Percentiles rank a stretch among this genome's conserved stretches.
These are phyloP conservation scores for Setaria viridis DNA, from an alignment of 202 grass and related monocot species.

Conservation along the genomic window DNA sequence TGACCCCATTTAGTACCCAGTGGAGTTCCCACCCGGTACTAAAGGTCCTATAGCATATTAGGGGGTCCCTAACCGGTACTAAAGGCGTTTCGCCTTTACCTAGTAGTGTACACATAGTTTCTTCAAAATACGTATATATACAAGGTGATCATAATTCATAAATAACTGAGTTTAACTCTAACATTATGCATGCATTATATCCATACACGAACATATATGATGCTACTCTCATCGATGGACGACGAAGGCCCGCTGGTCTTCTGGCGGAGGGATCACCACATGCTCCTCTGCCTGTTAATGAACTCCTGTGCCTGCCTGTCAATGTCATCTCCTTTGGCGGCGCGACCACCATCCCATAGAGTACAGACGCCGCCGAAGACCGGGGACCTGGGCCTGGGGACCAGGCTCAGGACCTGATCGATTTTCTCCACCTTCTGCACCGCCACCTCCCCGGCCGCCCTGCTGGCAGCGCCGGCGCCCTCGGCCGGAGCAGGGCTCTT, in stretches of 20 bases:
- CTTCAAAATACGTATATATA: too few species aligned
- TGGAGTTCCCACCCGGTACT: too few species aligned
- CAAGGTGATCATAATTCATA: too few species aligned
- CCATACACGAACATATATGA: background rate
- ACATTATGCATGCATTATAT: too few species aligned
- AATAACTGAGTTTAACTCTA: too few species aligned
- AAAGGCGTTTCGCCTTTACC: too few species aligned
- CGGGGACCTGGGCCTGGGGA: background rate
- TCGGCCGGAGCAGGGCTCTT: background rate
- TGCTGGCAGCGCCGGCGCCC: background rate
- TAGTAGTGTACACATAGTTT: too few species aligned
- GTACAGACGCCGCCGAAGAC: background rate
- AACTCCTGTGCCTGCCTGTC: slow-evolving; percentile 16
- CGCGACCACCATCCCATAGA: background rate
- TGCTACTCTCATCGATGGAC: background rate
- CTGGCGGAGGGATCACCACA: background rate
- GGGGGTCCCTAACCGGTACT: too few species aligned
- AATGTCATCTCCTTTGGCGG: background rate
- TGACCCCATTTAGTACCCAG: too few species aligned
- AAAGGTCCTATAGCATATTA: too few species aligned
- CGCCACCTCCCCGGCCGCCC: background rate
- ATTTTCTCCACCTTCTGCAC: slow-evolving; percentile 36
- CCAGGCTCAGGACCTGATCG: background rate
- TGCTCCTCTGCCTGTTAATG: slow-evolving; percentile 7
- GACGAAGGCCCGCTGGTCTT: background rate